These are phyloP conservation scores for Globisporangium middletonii DNA, from an alignment of 352 stramenopile species.

Conservation along the genomic window DNA sequence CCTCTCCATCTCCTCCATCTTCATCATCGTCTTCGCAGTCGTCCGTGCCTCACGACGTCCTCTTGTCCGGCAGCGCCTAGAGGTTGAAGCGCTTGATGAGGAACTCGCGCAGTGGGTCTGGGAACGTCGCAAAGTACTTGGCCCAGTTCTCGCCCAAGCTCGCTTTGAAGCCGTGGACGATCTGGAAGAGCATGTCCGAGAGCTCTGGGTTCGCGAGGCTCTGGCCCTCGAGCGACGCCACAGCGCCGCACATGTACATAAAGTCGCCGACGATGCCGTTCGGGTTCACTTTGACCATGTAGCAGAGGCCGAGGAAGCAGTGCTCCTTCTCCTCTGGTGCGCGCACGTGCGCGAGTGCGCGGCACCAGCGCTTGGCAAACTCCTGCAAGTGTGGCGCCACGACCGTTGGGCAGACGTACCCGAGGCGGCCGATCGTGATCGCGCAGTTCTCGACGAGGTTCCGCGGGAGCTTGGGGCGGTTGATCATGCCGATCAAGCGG, in stretches of 20 bases:
- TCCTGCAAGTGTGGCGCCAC: slow-evolving; percentile 79
- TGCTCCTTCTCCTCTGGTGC: slow-evolving; percentile 87
- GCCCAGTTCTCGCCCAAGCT: slow-evolving; percentile 84
- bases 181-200: slow-evolving; percentile 84
- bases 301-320: slow-evolving; percentile 86
- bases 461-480: slow-evolving; percentile 78
- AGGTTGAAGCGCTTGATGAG: slow-evolving; percentile 56
- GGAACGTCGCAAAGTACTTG: slow-evolving; percentile 82
- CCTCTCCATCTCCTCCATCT: neutral
- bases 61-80: too few species aligned
- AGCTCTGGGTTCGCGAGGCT: slow-evolving; percentile 72
- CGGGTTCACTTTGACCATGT: slow-evolving; percentile 90
- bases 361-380: slow-evolving; percentile 88
- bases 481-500: slow-evolving; percentile 83
- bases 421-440: slow-evolving; percentile 87
- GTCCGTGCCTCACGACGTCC: too few species aligned
- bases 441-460: slow-evolving; percentile 88
- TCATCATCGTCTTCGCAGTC: neutral
- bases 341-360: slow-evolving; percentile 76
- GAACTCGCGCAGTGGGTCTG: slow-evolving; percentile 73
- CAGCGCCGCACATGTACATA: slow-evolving; percentile 88
- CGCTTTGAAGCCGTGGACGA: slow-evolving; percentile 86
- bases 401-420: slow-evolving; percentile 78
- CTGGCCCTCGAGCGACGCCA: slow-evolving; percentile 81
- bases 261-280: slow-evolving; percentile 85